Evolutionary conservation across 1,284 basidiomycete species (phyloP).

Genomic region (Sutorius eximius): DNA sequence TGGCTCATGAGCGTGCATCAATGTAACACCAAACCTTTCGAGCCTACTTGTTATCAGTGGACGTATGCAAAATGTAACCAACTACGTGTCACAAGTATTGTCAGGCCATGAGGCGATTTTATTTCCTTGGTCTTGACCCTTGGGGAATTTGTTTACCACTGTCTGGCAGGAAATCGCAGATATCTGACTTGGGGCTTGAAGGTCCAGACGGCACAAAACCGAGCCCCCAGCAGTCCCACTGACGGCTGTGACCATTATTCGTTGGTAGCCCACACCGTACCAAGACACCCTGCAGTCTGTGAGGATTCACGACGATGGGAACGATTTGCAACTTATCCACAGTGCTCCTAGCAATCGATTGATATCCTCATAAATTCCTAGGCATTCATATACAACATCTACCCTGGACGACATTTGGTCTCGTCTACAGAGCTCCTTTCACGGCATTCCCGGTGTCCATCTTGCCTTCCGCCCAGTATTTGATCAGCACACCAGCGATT

Average conservation of each 20-base stretch:
- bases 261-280: not conserved
- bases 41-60: not conserved
- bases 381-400: not conserved
- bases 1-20: slow-evolving; percentile 21
- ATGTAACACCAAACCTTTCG: slow-evolving; percentile 11
- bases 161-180: not conserved
- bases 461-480: slow-evolving; percentile 61
- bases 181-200: not conserved
- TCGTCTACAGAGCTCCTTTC: slow-evolving; percentile 30
- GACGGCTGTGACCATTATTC: not conserved
- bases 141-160: not conserved
- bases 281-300: not conserved
- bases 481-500: slow-evolving; percentile 70
- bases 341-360: not conserved
- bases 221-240: not conserved
- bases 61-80: not conserved
- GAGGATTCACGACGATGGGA: not conserved
- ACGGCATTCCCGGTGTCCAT: slow-evolving; percentile 24
- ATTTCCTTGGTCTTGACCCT: not conserved
- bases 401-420: not conserved
- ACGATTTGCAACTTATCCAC: not conserved
- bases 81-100: not conserved
- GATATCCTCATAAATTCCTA: not conserved
- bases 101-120: not conserved
- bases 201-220: not conserved